Base-by-base conservation (phyloP, 768 basidiomycete species). In the Pleurotus eryngii region DNA sequence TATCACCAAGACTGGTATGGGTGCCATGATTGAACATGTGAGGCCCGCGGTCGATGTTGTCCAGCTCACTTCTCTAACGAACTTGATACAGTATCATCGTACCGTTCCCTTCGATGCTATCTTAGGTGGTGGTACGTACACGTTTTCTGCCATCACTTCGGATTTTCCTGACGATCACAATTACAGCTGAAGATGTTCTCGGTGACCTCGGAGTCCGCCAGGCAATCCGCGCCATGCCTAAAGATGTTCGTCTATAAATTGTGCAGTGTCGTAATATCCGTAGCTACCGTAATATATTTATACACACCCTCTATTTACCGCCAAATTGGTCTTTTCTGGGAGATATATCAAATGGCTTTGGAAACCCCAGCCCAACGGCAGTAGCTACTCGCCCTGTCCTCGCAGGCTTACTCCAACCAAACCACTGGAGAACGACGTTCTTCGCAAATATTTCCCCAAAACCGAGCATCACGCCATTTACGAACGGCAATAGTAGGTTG, bases 381-480 rank as follows among this genome's bases (percentile, higher is more conserved):
- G 78, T 63, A 24, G 72, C 75, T 46, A 72, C 67, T 49, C 74
- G 67, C 12, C 74, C 76, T 48, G 55, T 46, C 55, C 43, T 42
- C 46, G 55, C 17, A 14, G 66, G 47, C 20, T 65, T 55, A 55
- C 72, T 76, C 80, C 80, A 81, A 5, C 81, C 81, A 61, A 82
- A 70, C 76, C 79, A 81, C 18, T 67, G 69, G 58, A 89, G 71
- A 15, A 90, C 68, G n/a, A 90, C 78, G 46, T 88, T 82, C 71
- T 89, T 89, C 37, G 89, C 93, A 67, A 95, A 93, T 49, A 96
- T 89, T 71, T 96, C 94, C 40, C 93, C 93, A 67, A 95, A 95
- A n/a, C 93, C 93, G 50, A 95, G 83, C 93, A 96, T 96, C 57
- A 96, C 90, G 17, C 93, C 94, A 61, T 95, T 96, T 7, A 96